These are phyloP conservation scores for Talaromyces marneffei DNA, from an alignment of 2,329 filamentous ascomycete genomes.

Conservation along the genomic window DNA sequence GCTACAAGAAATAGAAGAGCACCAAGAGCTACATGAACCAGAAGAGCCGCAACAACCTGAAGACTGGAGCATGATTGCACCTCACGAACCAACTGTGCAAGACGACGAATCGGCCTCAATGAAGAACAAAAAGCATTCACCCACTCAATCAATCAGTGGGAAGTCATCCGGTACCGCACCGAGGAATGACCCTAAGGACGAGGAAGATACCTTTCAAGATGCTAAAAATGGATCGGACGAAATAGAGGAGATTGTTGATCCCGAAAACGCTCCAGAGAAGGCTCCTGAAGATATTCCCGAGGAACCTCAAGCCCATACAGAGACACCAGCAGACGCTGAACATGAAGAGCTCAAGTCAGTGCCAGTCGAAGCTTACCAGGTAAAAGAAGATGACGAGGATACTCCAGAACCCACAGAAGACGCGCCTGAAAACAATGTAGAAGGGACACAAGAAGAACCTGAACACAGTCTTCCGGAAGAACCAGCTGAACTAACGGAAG, in stretches of 20 bases:
- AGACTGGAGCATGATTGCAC: constrained; percentile 7
- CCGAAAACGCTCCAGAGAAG: background rate
- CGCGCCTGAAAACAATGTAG: background rate
- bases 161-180: background rate
- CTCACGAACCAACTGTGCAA: constrained; percentile 10
- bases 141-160: background rate
- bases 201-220: background rate
- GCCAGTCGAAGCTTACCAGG: background rate
- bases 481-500: background rate
- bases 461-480: background rate
- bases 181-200: background rate
- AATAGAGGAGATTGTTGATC: background rate
- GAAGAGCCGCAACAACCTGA: background rate
- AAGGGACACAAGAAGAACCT: background rate
- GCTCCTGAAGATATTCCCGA: background rate
- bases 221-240: background rate
- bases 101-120: constrained; percentile 6
- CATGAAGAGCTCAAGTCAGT: background rate
- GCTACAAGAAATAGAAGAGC: background rate
- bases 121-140: background rate
- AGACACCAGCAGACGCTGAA: constrained; percentile 4
- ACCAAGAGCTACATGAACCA: background rate
- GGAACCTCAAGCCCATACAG: background rate
- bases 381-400: background rate
- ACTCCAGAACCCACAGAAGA: background rate